Evolutionary conservation across 805 yeast genomes (phyloP), one percentile per base, ranked within the genome.

Genomic region (Wickerhamiella bombiphila): DNA sequence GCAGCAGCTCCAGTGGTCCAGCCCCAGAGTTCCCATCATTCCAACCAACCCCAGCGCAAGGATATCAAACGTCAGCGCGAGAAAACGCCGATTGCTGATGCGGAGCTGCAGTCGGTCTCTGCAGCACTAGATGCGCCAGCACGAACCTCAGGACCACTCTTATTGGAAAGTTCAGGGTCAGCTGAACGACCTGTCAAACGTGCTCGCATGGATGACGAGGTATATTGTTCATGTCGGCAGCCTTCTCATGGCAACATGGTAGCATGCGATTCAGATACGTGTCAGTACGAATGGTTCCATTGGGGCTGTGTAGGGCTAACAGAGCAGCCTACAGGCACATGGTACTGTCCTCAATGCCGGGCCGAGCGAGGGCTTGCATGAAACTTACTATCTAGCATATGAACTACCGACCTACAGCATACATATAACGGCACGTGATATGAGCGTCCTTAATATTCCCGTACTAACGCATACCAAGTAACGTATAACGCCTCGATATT

Each of bases 211-310:
- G 80, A 75, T 41, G 77, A 72, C 35, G 59, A 47, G 21, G 33
- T 30, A 13, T 88, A 88, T 56, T 88, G 98, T 57, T 80, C 80
- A 60, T 88, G 98, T 54, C 93, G 83, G 53, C 83, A 86, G 48
- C 93, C 80, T 0, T 85, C 96, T 0, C 82, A 78, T 59, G 98
- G 98, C 18, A 82, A 77, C 50, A 88, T 88, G 98, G 82, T 88
- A 47, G 96, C 91, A 0, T 88, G 98, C 60, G 98, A 88, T 55
- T 80, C 83, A 45, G 79, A 78, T 18, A 75, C 78, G 49, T 91
- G 98, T 63, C 72, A 75, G 53, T 75, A 67, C 46, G 95, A 83
- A 55, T 88, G 97, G 97, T 88, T 88, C 61, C 98, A 91, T 58
- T 88, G 86, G 67, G 78, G 76, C 39, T 91, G 98, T 64, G 95